Evolutionary conservation across 192 early-diverging fungal species (phyloP), one percentile per base, ranked within the genome.

Genomic region (Dimargaris xerosporica): DNA sequence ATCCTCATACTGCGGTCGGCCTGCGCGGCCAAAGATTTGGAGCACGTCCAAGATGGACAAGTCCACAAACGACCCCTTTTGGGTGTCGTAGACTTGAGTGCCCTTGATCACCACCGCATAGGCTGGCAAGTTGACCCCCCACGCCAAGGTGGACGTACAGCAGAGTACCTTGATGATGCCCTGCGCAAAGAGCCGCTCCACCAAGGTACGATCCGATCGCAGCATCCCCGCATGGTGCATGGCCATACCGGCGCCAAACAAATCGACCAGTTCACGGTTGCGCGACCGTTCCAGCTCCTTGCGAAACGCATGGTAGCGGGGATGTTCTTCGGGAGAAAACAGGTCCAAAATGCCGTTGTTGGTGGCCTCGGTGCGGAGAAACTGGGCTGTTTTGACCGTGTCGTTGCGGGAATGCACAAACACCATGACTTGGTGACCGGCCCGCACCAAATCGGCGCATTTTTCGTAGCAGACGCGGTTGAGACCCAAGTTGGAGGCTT

Each of bases 371-470:
- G 90, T 85, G 21, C 81, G 72, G 21, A 99, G 63, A 61, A 80
- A 81, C 71, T 85, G 78, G 2, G 94, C 93, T 0, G 93, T 96
- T 64, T 88, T 89, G n/a, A 93, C 94, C 6, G 97, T 98, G 59
- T 96, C 97, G 67, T 98, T 98, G 47, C 94, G 85, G 5, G 97
- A 82, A 65, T 99, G 94, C 41, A 99, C 97, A 82, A 99, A 99
- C 7, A 99, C 91, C 94, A 99, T 96, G 28, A 99, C 94, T 71
- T 99, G 97, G 71, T 93, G 85, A 0, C 89, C 91, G 28, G 87
- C 81, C 0, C 80, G 76, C 44, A 99, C 84, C 15, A 89, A 71
- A 21, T 78, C 74, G 25, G 70, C 68, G 25, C 85, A 84, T 62
- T 91, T 90, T 30, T 93, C 87, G 71, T 93, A 99, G 71, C 91